Base-by-base conservation (phyloP, 768 basidiomycete genomes). In the Lactifluus volemus region DNA sequence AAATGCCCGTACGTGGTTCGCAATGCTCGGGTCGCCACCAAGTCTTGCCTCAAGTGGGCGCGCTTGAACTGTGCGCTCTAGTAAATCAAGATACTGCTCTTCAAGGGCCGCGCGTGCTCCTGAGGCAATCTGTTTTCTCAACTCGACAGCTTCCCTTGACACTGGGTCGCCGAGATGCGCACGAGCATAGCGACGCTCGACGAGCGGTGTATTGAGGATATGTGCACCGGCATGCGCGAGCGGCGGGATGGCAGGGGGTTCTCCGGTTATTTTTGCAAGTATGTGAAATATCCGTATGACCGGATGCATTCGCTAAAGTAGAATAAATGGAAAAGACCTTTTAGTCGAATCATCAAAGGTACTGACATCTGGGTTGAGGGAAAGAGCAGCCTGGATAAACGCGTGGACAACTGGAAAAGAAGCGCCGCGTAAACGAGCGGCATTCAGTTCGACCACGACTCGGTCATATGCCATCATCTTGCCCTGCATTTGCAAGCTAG, bases 391-490 rank as follows among this genome's bases (percentile, higher is more conserved):
- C 56, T 88, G 80, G 48, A 84, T 80, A 47, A 92, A 78, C 1
- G 84, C 75, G 66, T 91, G 87, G 8, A 92, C 74, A 61, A 93
- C 78, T 6, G 90, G 89, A 71, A 80, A 92, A 2, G 86, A 90
- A 5, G 78, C 84, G 17, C 83, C 86, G 3, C 85, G 81, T 17
- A 86, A 74, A 47, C 93, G 78, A 0, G 89, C 82, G 42, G 78
- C 73, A 74, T 97, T 94, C 53, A 98, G 76, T 25, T 90, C 84
- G 7, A 81, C 77, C 47, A 98, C 77, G 36, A 89, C 85, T 51
- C 84, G 83, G 76, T 95, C 90, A 71, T 98, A 99, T 12, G 84
- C 86, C 88, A 98, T 92, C 94, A 98, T 94, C 74, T 90, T 91
- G 73, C 81, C 84, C 72, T 95, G 93, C 86, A 89, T 89, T 69